Base-by-base conservation (phyloP, 2,329 filamentous ascomycete species). In the Ceratocystis variospora region DNA sequence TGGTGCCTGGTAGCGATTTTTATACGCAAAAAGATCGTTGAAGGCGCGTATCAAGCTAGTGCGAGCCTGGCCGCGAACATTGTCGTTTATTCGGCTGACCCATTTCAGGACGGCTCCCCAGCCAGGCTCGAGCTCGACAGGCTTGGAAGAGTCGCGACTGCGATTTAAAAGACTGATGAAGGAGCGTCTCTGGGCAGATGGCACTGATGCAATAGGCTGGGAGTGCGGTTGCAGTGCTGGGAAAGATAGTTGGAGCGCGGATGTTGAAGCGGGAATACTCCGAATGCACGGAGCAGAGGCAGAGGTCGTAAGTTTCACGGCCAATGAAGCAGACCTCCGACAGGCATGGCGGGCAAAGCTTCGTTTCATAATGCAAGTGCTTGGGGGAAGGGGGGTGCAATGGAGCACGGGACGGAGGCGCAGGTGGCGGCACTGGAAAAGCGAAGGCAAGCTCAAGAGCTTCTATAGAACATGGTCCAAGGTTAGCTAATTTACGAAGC, bases 41-140 rank as follows among this genome's bases (percentile, higher is more conserved):
- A 88, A 86, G 4, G 88, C 89, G 45, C 81, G 77, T 0, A 83
- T 75, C 1, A 96, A 77, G 44, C 88, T 83, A n/a, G 79, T 74
- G 2, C 79, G 77, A 0, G 82, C 75, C 17, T 89, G 90, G 8
- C 84, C 81, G 44, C 90, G 83, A 45, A 85, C 78, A 63, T 82
- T 80, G 66, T 88, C 81, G 63, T 82, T 79, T 70, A 86, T 77
- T 68, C 84, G 82, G 70, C 83, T 83, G 64, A 82, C 78, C 73
- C 90, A 82, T 67, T 88, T 82, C 71, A 88, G 81, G 77, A 96
- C 83, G 17, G 81, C 82, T 69, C 85, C 83, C 71, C 91, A 83
- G 64, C 90, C 91, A 0, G 84, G 87, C 71, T 85, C 88, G 68
- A 86, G 77, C 71, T 85, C 80, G 63, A 66, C 53, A 12, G 41